Percentiles rank a stretch among this genome's conserved stretches.
These are phyloP conservation scores for Graphiopsis chlorocephala DNA, from an alignment of 2,329 filamentous ascomycete species.

Conservation along the genomic window DNA sequence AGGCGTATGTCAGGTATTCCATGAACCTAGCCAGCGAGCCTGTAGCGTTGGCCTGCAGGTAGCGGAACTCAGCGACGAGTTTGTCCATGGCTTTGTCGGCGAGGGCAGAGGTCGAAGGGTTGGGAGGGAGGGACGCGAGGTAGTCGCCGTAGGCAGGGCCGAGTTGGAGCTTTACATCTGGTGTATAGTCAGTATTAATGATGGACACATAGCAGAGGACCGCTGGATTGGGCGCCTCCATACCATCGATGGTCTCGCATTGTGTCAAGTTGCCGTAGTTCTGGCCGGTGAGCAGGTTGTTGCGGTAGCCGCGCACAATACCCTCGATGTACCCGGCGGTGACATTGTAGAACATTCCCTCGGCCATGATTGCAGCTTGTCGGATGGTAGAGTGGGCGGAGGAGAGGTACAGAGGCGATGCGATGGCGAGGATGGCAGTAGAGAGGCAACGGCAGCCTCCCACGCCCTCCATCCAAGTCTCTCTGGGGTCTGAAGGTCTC, in stretches of 20 bases:
- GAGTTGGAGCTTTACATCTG: slow-evolving; percentile 97
- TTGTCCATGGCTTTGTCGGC: slow-evolving; percentile 97
- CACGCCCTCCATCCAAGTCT: neutral
- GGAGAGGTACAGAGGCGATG: slow-evolving; percentile 1
- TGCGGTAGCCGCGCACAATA: slow-evolving; percentile 94
- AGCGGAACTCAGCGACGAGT: slow-evolving; percentile 94
- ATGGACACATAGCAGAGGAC: neutral
- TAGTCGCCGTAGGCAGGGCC: slow-evolving; percentile 97
- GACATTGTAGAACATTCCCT: slow-evolving; percentile 49
- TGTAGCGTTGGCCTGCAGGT: slow-evolving; percentile 88
- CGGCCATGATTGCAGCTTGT: slow-evolving; percentile 36
- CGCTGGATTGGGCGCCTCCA: slow-evolving; percentile 26
- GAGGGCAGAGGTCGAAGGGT: slow-evolving; percentile 92
- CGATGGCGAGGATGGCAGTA: slow-evolving; percentile 12
- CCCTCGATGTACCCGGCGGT: slow-evolving; percentile 84
- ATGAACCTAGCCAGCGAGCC: slow-evolving; percentile 92
- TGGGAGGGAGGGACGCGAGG: slow-evolving; percentile 86
- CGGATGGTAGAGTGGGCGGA: neutral
- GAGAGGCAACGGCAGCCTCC: slow-evolving; percentile 7
- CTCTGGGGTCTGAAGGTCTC: neutral
- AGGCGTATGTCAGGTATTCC: slow-evolving; percentile 97
- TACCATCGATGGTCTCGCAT: slow-evolving; percentile 96
- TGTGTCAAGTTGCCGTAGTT: slow-evolving; percentile 96
- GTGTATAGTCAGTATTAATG: slow-evolving; percentile 3
- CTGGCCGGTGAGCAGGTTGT: slow-evolving; percentile 80